Evolutionary conservation across 352 stramenopile genomes (phyloP).

Genomic region (Phytophthora idaei): DNA sequence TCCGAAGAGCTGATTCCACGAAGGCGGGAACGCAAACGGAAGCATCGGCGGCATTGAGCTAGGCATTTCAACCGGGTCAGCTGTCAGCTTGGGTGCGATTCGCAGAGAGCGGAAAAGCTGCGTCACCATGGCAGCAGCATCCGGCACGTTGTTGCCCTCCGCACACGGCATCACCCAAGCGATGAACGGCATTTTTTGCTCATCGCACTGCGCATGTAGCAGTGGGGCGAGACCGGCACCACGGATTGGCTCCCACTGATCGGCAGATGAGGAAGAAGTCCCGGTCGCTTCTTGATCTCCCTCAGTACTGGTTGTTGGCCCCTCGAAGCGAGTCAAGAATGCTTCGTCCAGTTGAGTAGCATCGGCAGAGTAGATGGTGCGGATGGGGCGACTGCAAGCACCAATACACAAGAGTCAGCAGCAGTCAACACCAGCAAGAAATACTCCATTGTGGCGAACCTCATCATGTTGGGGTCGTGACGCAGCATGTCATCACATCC

Average conservation of each 20-base stretch:
- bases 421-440: background rate
- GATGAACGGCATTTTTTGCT: conserved; percentile 48
- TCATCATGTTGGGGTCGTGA: conserved; percentile 77
- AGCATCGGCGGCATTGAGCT: conserved; percentile 19
- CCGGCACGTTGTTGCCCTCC: conserved; percentile 82
- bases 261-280: conserved; percentile 5
- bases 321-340: conserved; percentile 51
- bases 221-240: conserved; percentile 66
- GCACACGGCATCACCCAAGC: conserved; percentile 73
- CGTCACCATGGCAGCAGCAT: conserved; percentile 62
- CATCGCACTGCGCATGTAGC: conserved; percentile 45
- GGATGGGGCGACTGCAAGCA: conserved; percentile 57
- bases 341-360: conserved; percentile 34
- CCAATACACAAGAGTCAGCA: conserved; percentile 8
- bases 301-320: conserved; percentile 24
- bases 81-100: conserved; percentile 19
- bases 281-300: conserved; percentile 13
- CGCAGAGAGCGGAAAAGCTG: conserved; percentile 55
- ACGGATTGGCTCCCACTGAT: conserved; percentile 54
- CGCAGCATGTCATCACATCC: conserved; percentile 85
- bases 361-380: conserved; percentile 51
- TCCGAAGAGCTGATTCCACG: conserved; percentile 73
- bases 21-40: conserved; percentile 58
- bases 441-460: conserved; percentile 24
- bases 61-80: conserved; percentile 22